These are phyloP conservation scores for Phytopythium helicoides DNA, from an alignment of 352 stramenopile species.

Conservation along the genomic window DNA sequence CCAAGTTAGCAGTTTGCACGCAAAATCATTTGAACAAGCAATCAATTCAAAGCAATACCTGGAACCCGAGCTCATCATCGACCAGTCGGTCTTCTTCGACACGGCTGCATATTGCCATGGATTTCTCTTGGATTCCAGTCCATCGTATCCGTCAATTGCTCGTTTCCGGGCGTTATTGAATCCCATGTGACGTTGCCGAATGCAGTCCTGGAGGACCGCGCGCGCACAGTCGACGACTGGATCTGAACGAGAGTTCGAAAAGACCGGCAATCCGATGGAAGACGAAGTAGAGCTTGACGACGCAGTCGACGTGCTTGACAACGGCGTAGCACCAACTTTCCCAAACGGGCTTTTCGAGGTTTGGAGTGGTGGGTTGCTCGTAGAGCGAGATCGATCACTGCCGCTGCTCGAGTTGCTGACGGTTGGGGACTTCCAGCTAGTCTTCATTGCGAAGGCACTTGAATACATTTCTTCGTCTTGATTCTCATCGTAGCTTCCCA, in stretches of 20 bases:
- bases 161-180: conserved; percentile 61
- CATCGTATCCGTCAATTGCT: conserved; percentile 52
- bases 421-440: background rate
- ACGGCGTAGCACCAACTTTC: background rate
- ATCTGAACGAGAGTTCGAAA: conserved; percentile 17
- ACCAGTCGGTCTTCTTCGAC: conserved; percentile 41
- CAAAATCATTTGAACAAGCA: conserved; percentile 2
- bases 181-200: conserved; percentile 55
- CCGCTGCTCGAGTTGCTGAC: background rate
- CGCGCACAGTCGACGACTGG: conserved; percentile 59
- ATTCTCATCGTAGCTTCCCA: conserved; percentile 11
- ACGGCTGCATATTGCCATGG: conserved; percentile 25
- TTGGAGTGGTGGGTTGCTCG: background rate
- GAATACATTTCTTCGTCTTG: conserved; percentile 19
- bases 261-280: conserved; percentile 32
- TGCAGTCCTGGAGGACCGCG: conserved; percentile 70
- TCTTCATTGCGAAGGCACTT: background rate
- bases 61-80: conserved; percentile 42
- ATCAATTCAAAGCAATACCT: conserved; percentile 19
- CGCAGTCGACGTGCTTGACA: conserved; percentile 36
- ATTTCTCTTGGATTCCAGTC: conserved; percentile 30
- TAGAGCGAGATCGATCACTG: background rate
- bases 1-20: background rate
- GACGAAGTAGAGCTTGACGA: conserved; percentile 43
- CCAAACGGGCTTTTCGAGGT: too few relatives aligned